These are phyloP conservation scores for Nothopassalora personata DNA, from an alignment of 2,329 filamentous ascomycete species.

Conservation along the genomic window DNA sequence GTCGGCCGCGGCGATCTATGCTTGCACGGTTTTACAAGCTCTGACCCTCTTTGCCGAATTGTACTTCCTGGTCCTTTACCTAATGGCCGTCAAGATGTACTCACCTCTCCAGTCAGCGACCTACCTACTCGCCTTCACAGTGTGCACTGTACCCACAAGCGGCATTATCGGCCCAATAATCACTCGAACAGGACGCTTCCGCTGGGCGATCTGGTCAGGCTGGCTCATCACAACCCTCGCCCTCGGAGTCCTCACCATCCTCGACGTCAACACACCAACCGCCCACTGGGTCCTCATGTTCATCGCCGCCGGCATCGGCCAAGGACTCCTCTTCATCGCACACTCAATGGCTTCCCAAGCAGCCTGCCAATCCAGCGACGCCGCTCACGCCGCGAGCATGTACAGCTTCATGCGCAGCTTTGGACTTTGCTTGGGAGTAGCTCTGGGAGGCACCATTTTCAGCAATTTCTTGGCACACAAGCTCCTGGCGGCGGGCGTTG, in stretches of 20 bases:
- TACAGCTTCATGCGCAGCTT: constrained; percentile 47
- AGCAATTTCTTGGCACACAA: constrained; percentile 27
- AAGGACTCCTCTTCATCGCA: constrained; percentile 40
- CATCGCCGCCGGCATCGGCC: constrained; percentile 37
- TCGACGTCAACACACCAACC: constrained; percentile 35
- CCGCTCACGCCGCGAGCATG: constrained; percentile 36
- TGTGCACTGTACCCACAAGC: constrained; percentile 19
- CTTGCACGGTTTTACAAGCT: constrained; percentile 30
- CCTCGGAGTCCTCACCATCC: constrained; percentile 39
- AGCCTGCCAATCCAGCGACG: constrained; percentile 27
- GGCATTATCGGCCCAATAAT: constrained; percentile 29
- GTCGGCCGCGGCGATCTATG: constrained; percentile 28
- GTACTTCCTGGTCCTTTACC: constrained; percentile 42
- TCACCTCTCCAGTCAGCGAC: constrained; percentile 36
- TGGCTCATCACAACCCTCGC: constrained; percentile 38
- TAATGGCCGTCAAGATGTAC: constrained; percentile 38
- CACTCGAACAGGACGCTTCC: constrained; percentile 27
- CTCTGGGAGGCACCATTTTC: constrained; percentile 43
- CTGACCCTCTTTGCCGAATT: constrained; percentile 31
- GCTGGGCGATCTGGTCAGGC: constrained; percentile 24
- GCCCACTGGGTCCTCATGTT: constrained; percentile 42
- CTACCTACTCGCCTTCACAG: constrained; percentile 37
- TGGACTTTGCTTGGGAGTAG: constrained; percentile 45
- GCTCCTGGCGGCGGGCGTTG: constrained; percentile 7
- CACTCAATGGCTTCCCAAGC: constrained; percentile 45